Conservation (phyloP, 345 rosid species). For the Limnanthes douglasii region DNA sequence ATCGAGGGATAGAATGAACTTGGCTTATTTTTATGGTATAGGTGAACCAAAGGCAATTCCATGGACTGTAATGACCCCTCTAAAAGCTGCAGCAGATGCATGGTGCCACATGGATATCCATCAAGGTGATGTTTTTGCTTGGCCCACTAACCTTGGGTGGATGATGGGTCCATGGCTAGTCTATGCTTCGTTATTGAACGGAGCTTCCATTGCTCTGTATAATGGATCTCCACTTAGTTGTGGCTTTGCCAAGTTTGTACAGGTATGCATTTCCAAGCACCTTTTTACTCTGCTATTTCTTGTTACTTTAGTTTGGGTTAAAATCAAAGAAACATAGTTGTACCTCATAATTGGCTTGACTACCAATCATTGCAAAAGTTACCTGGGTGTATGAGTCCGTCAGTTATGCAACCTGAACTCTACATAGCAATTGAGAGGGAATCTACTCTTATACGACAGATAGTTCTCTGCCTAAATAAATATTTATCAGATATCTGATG, state of each 20-base stretch:
- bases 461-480: no score
- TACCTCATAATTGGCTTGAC: no score
- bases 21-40: constrained; percentile 22
- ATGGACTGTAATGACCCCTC: constrained; percentile 63
- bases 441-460: no score
- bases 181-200: constrained; percentile 78
- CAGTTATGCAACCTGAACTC: no score
- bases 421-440: no score
- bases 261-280: constrained; percentile 26
- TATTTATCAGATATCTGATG: not conserved
- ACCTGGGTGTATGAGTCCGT: no score
- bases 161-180: constrained; percentile 99
- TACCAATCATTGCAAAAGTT: no score
- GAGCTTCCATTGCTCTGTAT: constrained; percentile 79
- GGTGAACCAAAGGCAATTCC: constrained; percentile 99
- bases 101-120: constrained; percentile 97
- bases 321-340: no score
- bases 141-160: constrained; percentile 99
- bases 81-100: constrained; percentile 95
- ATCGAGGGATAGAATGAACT: not conserved
- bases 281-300: not conserved
- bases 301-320: not conserved
- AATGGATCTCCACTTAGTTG: constrained; percentile 89
- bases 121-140: constrained; percentile 60
- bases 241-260: constrained; percentile 87